A percentile compares a stretch with the other conserved stretches of the same genome.
Evolutionary conservation across 345 rosid genomes (phyloP).

Genomic region (Mallotus nudiflorus): DNA sequence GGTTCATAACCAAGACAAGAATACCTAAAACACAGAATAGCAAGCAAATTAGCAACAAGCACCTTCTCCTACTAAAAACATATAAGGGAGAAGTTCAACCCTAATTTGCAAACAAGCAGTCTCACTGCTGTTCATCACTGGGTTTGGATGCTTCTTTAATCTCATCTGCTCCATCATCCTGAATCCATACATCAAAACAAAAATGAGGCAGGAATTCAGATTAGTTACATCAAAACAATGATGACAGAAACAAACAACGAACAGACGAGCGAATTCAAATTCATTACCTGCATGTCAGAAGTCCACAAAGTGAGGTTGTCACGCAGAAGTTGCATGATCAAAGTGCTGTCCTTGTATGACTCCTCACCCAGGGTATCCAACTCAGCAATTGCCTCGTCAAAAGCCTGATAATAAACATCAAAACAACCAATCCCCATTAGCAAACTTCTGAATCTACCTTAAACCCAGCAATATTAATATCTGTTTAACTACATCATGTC

Average conservation of each 20-base stretch:
- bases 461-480: no score
- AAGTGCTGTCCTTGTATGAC: slow-evolving; percentile 92
- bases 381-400: slow-evolving; percentile 92
- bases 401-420: slow-evolving; percentile 50
- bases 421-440: no score
- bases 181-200: slow-evolving; percentile 9
- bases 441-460: no score
- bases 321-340: slow-evolving; percentile 97
- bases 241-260: not conserved
- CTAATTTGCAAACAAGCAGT: slow-evolving; percentile 25
- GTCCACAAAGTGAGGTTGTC: slow-evolving; percentile 98
- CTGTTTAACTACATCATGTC: no score
- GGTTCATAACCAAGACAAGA: slow-evolving; percentile 43
- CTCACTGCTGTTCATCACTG: slow-evolving; percentile 53
- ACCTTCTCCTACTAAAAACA: slow-evolving; percentile 65
- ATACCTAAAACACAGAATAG: slow-evolving; percentile 38
- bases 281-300: slow-evolving; percentile 89
- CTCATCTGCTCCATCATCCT: slow-evolving; percentile 90
- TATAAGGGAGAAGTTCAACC: slow-evolving; percentile 53
- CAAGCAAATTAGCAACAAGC: slow-evolving; percentile 43
- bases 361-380: slow-evolving; percentile 93
- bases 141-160: slow-evolving; percentile 81
- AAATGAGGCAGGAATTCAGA: no score
- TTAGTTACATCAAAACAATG: not conserved
- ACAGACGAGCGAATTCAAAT: not conserved